Base-by-base conservation (phyloP, 805 yeast genomes). In the Pichia rugopelliculosa region DNA sequence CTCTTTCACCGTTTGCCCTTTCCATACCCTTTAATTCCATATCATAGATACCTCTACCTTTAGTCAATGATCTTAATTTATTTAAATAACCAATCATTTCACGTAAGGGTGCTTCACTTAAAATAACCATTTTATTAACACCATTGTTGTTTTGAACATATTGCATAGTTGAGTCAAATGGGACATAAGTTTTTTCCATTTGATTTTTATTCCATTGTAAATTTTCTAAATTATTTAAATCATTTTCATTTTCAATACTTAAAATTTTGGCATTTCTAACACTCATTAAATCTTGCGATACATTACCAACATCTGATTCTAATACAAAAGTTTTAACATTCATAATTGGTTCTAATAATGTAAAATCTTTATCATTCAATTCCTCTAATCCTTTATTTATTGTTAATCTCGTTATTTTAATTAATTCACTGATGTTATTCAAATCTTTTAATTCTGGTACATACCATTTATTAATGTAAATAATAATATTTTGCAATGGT, bases 81-180 rank as follows among this genome's bases (percentile, higher is more conserved):
- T 82, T 79, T 49, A 88, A 72, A 62, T 93, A 93, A 0, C 97
- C 96, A 42, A 89, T 77, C 96, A 93, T 89, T 51, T 84, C 95
- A 51, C 82, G 75, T 59, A 93, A 69, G 4, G 99, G 97, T 0
- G 89, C 90, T 44, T 75, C 77, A 0, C 96, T 96, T n/a, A 69
- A 69, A 30, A 93, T 77, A 8, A 75, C 66, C 65, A 87, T 77
- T 53, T 71, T 79, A 21, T 65, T 67, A 0, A 53, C 42, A 9
- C 61, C 45, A 20, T 57, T 51, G 3, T 53, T 51, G 8, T 44
- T 30, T 40, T 66, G 62, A 34, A 59, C 53, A 46, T 64, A 60
- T 42, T 60, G 68, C 62, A 78, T 58, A 0, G 89, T 83, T n/a
- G 77, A 72, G 60, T 88, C 96, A n/a, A 76, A 75, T 1, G 96